These are phyloP conservation scores for Colletotrichum gloeosporioides DNA, from an alignment of 2,329 filamentous ascomycete species.

Conservation along the genomic window DNA sequence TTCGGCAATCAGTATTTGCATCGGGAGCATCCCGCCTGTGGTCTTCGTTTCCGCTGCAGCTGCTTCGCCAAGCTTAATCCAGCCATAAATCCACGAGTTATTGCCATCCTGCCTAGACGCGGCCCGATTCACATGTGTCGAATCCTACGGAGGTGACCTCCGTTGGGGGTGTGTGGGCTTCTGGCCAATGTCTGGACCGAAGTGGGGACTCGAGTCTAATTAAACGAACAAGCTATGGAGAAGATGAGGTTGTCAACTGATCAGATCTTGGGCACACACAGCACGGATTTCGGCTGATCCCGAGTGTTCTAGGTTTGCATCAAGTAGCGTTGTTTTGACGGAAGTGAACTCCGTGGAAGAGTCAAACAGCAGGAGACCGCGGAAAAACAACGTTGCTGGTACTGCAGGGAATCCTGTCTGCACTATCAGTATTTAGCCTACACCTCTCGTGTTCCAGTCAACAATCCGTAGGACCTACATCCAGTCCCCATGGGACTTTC, in stretches of 20 bases:
- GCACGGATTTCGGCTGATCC: not conserved
- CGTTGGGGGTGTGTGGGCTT: not conserved
- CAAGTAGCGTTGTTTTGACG: not conserved
- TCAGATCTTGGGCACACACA: not conserved
- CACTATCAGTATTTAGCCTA: rapidly evolving
- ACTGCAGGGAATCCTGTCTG: rapidly evolving
- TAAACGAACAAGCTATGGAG: not conserved
- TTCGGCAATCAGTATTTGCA: not conserved
- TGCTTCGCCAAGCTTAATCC: not conserved
- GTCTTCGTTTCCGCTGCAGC: not conserved
- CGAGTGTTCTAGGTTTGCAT: not conserved
- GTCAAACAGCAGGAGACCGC: not conserved
- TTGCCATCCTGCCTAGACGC: not conserved
- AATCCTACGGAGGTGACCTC: not conserved
- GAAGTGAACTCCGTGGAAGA: not conserved
- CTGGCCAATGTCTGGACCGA: not conserved
- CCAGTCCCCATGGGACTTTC: not conserved
- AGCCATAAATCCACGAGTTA: too few species aligned
- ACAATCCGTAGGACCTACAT: not conserved
- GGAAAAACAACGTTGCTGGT: not conserved
- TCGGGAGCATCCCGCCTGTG: not conserved
- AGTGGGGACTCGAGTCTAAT: not conserved
- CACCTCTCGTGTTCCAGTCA: not conserved
- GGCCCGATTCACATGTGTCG: not conserved
- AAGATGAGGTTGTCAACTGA: not conserved